These are phyloP conservation scores for Picochlorum sp. DNA, from an alignment of 139 green algal genomes.

Conservation along the genomic window DNA sequence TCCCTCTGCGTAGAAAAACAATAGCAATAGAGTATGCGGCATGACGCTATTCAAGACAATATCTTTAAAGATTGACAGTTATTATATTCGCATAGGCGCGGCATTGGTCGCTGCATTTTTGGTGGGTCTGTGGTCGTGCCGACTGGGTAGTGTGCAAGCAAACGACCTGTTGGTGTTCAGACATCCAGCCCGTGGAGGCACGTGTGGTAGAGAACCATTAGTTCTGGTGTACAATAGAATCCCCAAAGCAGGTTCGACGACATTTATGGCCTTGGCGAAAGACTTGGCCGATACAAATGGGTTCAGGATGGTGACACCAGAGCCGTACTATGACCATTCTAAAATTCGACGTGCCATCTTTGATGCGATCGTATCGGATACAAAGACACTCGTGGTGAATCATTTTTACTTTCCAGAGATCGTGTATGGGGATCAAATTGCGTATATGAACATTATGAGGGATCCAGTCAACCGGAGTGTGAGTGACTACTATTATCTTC, in stretches of 20 bases:
- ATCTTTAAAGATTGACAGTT: not conserved
- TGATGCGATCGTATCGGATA: not conserved
- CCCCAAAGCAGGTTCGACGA: slow-evolving; percentile 11
- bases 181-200: not conserved
- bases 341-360: slow-evolving; percentile 1
- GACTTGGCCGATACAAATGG: not conserved
- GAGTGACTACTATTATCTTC: not conserved
- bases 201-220: not conserved
- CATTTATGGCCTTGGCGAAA: not conserved
- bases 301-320: not conserved
- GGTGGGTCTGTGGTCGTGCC: not conserved
- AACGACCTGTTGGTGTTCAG: not conserved
- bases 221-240: slow-evolving; percentile 12
- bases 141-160: not conserved
- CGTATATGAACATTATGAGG: slow-evolving; percentile 11
- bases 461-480: slow-evolving; percentile 6
- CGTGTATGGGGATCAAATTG: not conserved
- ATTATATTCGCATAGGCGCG: not conserved
- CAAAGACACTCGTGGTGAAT: not conserved
- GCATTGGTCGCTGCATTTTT: not conserved
- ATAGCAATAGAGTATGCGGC: no score
- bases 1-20: no score
- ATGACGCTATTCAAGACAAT: no score
- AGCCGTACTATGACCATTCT: not conserved
- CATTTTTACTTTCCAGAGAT: slow-evolving; percentile 14